Percentiles rank a stretch among this genome's conserved stretches.
Conservation (phyloP, 2,329 filamentous ascomycete genomes). For the Penicillium janthinellum region DNA sequence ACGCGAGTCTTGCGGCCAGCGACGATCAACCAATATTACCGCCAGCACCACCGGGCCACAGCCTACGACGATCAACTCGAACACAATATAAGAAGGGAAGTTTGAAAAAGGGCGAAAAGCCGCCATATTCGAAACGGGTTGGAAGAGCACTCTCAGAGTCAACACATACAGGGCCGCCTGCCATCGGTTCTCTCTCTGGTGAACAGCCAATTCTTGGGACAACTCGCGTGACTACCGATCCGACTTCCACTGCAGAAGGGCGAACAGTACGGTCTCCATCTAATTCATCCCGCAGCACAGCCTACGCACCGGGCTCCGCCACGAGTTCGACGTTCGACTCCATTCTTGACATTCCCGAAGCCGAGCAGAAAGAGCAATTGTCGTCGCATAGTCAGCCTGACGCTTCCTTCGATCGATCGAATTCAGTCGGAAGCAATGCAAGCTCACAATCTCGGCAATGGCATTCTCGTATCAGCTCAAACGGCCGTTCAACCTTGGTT, state of each 20-base stretch:
- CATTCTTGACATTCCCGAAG: constrained; percentile 31
- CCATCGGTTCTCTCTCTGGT: constrained; percentile 38
- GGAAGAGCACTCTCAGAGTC: constrained; percentile 62
- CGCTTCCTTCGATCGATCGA: constrained; percentile 17
- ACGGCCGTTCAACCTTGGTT: constrained; percentile 58
- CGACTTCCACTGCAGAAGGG: constrained; percentile 30
- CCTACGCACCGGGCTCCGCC: constrained; percentile 22
- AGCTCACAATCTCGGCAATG: constrained; percentile 51
- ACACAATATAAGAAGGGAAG: constrained; percentile 92
- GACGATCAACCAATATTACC: constrained; percentile 88
- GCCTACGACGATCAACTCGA: constrained; percentile 83
- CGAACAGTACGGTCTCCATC: constrained; percentile 52
- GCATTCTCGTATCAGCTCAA: constrained; percentile 59
- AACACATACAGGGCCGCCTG: constrained; percentile 52
- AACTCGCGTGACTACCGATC: constrained; percentile 41
- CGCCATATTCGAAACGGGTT: constrained; percentile 73
- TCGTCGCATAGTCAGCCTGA: constrained; percentile 24
- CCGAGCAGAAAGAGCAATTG: constrained; percentile 17
- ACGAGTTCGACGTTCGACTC: constrained; percentile 33
- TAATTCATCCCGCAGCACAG: constrained; percentile 26
- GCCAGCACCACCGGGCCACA: constrained; percentile 70
- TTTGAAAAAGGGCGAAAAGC: constrained; percentile 74
- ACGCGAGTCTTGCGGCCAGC: constrained; percentile 46
- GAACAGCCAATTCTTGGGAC: constrained; percentile 37
- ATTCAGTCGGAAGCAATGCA: constrained; percentile 28